A percentile compares a stretch with the other conserved stretches of the same genome.
Evolutionary conservation across 306 rosid genomes (phyloP).

Genomic region (Trifolium subterraneum): DNA sequence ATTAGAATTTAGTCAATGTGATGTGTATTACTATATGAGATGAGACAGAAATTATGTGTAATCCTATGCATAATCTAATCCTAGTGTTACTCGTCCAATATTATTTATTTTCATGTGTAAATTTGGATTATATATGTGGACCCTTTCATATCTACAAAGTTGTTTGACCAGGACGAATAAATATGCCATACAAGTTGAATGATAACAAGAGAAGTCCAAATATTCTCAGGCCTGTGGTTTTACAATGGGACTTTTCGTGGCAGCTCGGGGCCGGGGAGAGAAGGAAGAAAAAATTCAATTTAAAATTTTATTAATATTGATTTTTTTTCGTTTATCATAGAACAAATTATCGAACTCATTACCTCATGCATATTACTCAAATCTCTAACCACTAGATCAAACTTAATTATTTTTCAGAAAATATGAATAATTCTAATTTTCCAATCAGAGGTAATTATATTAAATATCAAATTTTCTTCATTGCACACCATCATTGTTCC

Average conservation of each 20-base stretch:
- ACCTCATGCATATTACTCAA: too few species aligned
- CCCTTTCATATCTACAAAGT: background rate
- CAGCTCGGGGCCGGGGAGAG: background rate
- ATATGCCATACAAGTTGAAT: background rate
- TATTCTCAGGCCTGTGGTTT: background rate
- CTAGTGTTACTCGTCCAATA: slow-evolving; percentile 29
- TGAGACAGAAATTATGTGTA: slow-evolving; percentile 5
- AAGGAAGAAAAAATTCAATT: background rate
- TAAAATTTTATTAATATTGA: too few species aligned
- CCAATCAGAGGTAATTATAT: too few species aligned
- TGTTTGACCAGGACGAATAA: background rate
- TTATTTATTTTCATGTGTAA: background rate
- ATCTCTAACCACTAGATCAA: too few species aligned
- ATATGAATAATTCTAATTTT: too few species aligned
- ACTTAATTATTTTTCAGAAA: too few species aligned
- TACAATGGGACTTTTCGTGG: background rate
- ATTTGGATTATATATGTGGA: background rate
- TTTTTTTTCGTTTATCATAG: too few species aligned
- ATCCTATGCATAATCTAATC: background rate
- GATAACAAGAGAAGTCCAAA: background rate
- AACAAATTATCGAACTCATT: too few species aligned
- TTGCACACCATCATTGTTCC: too few species aligned
- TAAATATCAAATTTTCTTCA: too few species aligned
- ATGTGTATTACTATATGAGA: background rate
- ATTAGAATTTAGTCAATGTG: too few species aligned